These are phyloP conservation scores for Vitrella brassicaformis DNA, from an alignment of 73 alveolate species.

Conservation along the genomic window DNA sequence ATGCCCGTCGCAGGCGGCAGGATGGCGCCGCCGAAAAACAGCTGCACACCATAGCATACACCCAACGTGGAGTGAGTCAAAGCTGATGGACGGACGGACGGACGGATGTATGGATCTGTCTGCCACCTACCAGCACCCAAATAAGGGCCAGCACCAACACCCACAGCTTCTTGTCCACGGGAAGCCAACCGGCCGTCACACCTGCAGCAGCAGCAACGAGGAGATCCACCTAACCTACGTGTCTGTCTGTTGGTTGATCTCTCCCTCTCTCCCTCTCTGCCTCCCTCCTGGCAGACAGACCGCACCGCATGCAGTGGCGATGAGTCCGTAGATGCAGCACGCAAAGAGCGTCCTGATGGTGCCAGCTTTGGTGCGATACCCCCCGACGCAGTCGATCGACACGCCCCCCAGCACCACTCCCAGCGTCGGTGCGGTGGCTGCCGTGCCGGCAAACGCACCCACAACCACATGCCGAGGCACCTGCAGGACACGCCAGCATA, in stretches of 20 bases:
- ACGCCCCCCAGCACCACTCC: background rate
- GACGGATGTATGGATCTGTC: too few species aligned
- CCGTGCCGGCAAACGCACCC: background rate
- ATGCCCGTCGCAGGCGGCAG: slow-evolving; percentile 73
- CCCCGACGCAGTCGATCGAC: background rate
- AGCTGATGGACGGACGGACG: too few species aligned
- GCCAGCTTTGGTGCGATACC: background rate
- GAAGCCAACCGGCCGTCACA: too few species aligned
- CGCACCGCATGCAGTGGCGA: background rate
- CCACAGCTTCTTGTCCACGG: too few species aligned
- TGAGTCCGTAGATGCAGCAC: background rate
- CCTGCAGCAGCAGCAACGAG: too few species aligned
- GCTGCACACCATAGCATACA: slow-evolving; percentile 57
- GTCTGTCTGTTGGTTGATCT: too few species aligned
- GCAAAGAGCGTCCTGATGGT: background rate
- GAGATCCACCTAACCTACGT: too few species aligned
- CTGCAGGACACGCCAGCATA: too few species aligned
- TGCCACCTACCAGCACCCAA: too few species aligned
- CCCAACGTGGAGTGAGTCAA: slow-evolving; percentile 15
- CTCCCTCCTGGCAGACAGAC: background rate
- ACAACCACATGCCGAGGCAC: slow-evolving; percentile 5
- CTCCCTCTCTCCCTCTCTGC: background rate
- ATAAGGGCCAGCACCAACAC: too few species aligned
- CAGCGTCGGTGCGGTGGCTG: background rate
- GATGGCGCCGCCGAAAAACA: slow-evolving; percentile 74